Percentiles rank a stretch among this genome's conserved stretches.
These are phyloP conservation scores for Rosa multiflora DNA, from an alignment of 306 rosid species.

Conservation along the genomic window DNA sequence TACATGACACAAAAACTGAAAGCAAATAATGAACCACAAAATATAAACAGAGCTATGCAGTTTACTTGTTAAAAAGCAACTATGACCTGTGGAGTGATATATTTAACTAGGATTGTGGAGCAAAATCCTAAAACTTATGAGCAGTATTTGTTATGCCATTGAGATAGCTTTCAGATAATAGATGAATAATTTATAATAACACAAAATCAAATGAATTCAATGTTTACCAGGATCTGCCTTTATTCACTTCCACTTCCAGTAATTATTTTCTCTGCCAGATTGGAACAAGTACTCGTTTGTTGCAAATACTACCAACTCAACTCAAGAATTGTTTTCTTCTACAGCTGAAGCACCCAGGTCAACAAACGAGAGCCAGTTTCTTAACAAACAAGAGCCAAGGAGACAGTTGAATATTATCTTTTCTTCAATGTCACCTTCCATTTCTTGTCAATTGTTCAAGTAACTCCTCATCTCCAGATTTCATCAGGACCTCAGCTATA, in stretches of 20 bases:
- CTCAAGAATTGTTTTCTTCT: not conserved
- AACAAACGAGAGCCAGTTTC: not conserved
- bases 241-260: not conserved
- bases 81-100: not conserved
- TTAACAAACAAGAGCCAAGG: not conserved
- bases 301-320: not conserved
- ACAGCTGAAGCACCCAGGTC: not conserved
- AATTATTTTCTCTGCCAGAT: not conserved
- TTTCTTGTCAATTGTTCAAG: slow-evolving; percentile 38
- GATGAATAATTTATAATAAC: not conserved
- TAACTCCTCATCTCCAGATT: slow-evolving; percentile 52
- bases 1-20: not conserved
- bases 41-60: not conserved
- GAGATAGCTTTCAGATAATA: not conserved
- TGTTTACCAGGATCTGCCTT: not conserved
- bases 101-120: not conserved
- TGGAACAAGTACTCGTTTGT: not conserved
- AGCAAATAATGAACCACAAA: not conserved
- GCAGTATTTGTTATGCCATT: not conserved
- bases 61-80: not conserved
- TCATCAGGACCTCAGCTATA: slow-evolving; percentile 38
- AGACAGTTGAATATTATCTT: not conserved
- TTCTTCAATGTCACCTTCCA: slow-evolving; percentile 6
- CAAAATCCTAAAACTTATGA: not conserved
- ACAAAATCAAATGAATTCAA: not conserved